A percentile compares a stretch with the other conserved stretches of the same genome.
Evolutionary conservation across 1,284 basidiomycete species (phyloP).

Genomic region (Flammula alnicola): DNA sequence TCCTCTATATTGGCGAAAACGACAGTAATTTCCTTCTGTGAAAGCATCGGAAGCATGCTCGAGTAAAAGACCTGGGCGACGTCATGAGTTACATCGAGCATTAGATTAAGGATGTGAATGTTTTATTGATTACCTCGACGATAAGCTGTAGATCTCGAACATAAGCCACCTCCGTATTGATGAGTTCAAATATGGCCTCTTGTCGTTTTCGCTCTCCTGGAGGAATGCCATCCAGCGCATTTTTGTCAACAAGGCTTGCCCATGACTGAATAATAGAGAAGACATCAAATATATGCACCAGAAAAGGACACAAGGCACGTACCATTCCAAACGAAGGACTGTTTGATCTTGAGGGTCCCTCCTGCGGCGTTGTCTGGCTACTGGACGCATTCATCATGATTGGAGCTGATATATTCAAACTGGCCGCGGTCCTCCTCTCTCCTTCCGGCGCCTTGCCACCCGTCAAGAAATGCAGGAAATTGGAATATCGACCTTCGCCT

Average conservation of each 20-base stretch:
- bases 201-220: conserved; percentile 82
- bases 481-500: conserved; percentile 29
- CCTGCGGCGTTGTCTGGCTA: conserved; percentile 21
- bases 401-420: conserved; percentile 61
- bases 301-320: conserved; percentile 32
- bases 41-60: conserved; percentile 74
- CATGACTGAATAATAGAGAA: conserved; percentile 65
- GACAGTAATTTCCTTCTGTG: conserved; percentile 77
- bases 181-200: conserved; percentile 93
- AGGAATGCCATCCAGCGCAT: conserved; percentile 79
- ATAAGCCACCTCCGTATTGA: conserved; percentile 86
- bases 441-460: conserved; percentile 52
- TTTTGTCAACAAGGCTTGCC: conserved; percentile 87
- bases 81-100: too few relatives aligned
- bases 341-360: conserved; percentile 40
- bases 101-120: too few relatives aligned
- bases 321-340: conserved; percentile 74
- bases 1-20: conserved; percentile 96
- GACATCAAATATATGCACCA: conserved; percentile 9
- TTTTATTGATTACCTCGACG: conserved; percentile 66
- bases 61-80: conserved; percentile 83
- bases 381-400: conserved; percentile 41
- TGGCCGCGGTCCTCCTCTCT: conserved; percentile 26
- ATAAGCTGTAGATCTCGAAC: conserved; percentile 90
- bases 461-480: conserved; percentile 54